These are phyloP conservation scores for Coniochaeta prunicola DNA, from an alignment of 2,329 filamentous ascomycete species.

Conservation along the genomic window DNA sequence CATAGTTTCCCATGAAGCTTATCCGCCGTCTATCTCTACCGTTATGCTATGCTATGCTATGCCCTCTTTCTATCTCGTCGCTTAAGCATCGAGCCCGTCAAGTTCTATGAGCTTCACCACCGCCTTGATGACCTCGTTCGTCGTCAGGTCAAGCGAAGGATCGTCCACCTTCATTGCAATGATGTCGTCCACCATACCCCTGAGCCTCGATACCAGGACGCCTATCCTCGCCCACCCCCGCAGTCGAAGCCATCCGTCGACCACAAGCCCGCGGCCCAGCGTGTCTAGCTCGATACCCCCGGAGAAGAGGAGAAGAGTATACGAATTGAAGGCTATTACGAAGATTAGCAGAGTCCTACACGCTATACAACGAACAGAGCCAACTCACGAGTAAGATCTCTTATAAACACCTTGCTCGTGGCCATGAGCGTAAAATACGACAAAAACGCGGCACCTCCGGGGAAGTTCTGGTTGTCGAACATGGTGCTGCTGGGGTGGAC, in stretches of 20 bases:
- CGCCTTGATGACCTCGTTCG: constrained; percentile 64
- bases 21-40: background rate
- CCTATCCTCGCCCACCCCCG: constrained; percentile 93
- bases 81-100: constrained; percentile 70
- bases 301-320: constrained; percentile 79
- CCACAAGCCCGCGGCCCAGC: constrained; percentile 74
- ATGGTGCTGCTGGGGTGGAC: constrained; percentile 84
- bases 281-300: constrained; percentile 83
- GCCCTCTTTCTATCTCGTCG: background rate
- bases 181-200: constrained; percentile 80
- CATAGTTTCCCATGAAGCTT: background rate
- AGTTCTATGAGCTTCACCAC: constrained; percentile 80
- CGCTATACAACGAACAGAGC: background rate
- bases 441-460: constrained; percentile 68
- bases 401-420: constrained; percentile 85
- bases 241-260: constrained; percentile 83
- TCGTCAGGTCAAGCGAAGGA: constrained; percentile 51
- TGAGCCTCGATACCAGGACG: constrained; percentile 74
- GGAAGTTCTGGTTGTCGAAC: constrained; percentile 75
- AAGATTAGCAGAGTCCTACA: background rate
- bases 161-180: constrained; percentile 76
- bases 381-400: constrained; percentile 79
- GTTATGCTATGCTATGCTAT: too few species aligned
- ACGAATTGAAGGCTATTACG: constrained; percentile 78
- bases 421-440: constrained; percentile 89